phyloP scores from a whole-genome alignment of 768 basidiomycete species.

The Mycena haematopus region DNA sequence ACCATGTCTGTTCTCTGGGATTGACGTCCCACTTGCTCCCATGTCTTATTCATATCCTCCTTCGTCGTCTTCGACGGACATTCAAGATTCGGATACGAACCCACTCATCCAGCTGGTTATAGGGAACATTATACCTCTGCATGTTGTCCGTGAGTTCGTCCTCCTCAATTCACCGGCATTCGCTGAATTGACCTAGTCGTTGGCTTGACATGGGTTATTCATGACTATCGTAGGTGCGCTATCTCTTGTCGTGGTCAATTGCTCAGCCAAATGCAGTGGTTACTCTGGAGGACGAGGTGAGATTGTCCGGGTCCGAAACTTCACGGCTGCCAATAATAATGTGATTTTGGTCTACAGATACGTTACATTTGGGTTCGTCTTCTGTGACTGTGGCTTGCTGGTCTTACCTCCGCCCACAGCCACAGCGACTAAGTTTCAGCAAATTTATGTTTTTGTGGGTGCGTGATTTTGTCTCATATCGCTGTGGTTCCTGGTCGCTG shows the following conservation, averaged over 20 bases:
- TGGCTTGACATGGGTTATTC: constrained; percentile 45
- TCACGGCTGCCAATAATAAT: background rate
- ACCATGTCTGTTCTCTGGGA: too few species aligned
- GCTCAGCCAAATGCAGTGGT: constrained; percentile 31
- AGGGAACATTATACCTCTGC: constrained; percentile 31
- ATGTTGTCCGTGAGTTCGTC: constrained; percentile 30
- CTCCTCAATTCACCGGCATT: background rate
- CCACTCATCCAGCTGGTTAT: constrained; percentile 19
- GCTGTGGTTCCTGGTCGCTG: background rate
- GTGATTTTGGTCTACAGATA: constrained; percentile 31
- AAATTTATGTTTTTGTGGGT: constrained; percentile 53
- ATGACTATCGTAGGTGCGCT: constrained; percentile 41
- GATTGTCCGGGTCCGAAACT: background rate
- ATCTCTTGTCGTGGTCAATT: background rate
- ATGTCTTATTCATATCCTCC: constrained; percentile 3
- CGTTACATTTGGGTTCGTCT: constrained; percentile 45
- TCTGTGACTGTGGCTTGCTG: too few species aligned
- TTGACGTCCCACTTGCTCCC: too few species aligned
- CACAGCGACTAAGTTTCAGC: constrained; percentile 40
- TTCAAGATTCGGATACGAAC: background rate
- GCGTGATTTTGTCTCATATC: constrained; percentile 9
- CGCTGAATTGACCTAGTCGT: constrained; percentile 30
- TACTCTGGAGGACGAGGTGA: constrained; percentile 43
- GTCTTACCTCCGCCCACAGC: constrained; percentile 31
- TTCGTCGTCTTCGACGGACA: background rate